Evolutionary conservation across 1,284 basidiomycete species (phyloP).

Genomic region (Chalciporus sp.): DNA sequence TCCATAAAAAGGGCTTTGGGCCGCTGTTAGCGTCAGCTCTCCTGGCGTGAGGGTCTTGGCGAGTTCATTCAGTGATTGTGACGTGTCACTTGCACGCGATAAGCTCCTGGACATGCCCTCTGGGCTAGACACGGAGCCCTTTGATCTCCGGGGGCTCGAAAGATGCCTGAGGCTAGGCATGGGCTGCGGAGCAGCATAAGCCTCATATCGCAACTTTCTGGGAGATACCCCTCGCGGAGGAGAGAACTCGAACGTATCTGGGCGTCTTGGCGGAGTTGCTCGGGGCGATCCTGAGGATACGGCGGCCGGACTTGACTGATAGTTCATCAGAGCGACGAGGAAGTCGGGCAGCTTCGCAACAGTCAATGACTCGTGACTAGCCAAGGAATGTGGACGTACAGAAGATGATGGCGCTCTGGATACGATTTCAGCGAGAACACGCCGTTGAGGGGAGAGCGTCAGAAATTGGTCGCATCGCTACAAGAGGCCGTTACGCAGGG

Average conservation of each 20-base stretch:
- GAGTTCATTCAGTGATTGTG: constrained; percentile 37
- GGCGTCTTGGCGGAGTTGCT: constrained; percentile 14
- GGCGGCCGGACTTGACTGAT: constrained; percentile 32
- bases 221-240: constrained; percentile 36
- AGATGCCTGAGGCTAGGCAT: constrained; percentile 45
- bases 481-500: constrained; percentile 7
- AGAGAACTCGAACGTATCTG: constrained; percentile 30
- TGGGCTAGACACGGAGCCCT: constrained; percentile 31
- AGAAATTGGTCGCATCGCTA: constrained; percentile 73
- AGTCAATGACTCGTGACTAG: constrained; percentile 7
- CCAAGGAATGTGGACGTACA: constrained; percentile 38
- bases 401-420: constrained; percentile 50
- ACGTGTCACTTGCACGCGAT: constrained; percentile 27
- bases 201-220: constrained; percentile 64
- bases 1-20: constrained; percentile 16
- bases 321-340: constrained; percentile 45
- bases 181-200: constrained; percentile 64
- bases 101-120: constrained; percentile 23
- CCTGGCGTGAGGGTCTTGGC: constrained; percentile 54
- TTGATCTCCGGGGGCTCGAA: constrained; percentile 23
- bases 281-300: constrained; percentile 11
- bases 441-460: constrained; percentile 45
- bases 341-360: constrained; percentile 68
- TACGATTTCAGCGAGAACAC: constrained; percentile 47
- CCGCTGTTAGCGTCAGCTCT: constrained; percentile 54